A percentile compares a stretch with the other conserved stretches of the same genome.
Evolutionary conservation across 2,329 filamentous ascomycete genomes (phyloP).

Genomic region (Aspergillus sp.): DNA sequence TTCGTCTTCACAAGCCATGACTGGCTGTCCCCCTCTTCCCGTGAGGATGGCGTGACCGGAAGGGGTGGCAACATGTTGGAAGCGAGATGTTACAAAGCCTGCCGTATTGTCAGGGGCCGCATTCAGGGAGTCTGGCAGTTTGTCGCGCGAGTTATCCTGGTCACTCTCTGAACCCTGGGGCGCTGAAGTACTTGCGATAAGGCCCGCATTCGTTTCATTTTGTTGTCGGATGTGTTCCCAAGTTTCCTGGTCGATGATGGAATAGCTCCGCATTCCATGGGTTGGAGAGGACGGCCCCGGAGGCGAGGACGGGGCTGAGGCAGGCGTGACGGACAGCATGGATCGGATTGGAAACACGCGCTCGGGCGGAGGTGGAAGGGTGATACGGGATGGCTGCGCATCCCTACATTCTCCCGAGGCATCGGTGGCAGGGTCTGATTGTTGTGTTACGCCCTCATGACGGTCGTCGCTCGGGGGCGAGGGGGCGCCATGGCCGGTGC

Average conservation of each 20-base stretch:
- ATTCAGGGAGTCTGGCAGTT: slow-evolving; percentile 27
- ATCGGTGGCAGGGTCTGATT: not conserved
- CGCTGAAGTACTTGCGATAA: not conserved
- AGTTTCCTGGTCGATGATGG: slow-evolving; percentile 27
- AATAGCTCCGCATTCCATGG: slow-evolving; percentile 23
- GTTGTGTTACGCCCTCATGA: not conserved
- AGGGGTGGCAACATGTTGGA: slow-evolving; percentile 72
- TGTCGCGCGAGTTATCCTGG: not conserved
- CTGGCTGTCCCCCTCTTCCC: slow-evolving; percentile 65
- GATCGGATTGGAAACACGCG: slow-evolving; percentile 79
- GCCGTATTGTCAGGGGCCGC: slow-evolving; percentile 15
- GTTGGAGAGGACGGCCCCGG: slow-evolving; percentile 17
- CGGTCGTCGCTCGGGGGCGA: too few species aligned
- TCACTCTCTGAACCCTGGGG: not conserved
- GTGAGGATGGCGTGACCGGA: slow-evolving; percentile 81
- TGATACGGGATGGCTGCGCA: not conserved
- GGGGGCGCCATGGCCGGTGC: too few species aligned
- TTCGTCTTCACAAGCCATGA: slow-evolving; percentile 85
- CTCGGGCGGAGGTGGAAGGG: slow-evolving; percentile 42
- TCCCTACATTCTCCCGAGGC: too few species aligned
- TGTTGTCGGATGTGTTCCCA: slow-evolving; percentile 18
- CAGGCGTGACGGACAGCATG: slow-evolving; percentile 68
- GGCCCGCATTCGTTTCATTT: not conserved
- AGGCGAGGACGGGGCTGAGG: slow-evolving; percentile 33
- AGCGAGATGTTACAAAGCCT: slow-evolving; percentile 66